phyloP scores from a whole-genome alignment of 2,329 filamentous ascomycete species.

The Lachnum nothofagi region DNA sequence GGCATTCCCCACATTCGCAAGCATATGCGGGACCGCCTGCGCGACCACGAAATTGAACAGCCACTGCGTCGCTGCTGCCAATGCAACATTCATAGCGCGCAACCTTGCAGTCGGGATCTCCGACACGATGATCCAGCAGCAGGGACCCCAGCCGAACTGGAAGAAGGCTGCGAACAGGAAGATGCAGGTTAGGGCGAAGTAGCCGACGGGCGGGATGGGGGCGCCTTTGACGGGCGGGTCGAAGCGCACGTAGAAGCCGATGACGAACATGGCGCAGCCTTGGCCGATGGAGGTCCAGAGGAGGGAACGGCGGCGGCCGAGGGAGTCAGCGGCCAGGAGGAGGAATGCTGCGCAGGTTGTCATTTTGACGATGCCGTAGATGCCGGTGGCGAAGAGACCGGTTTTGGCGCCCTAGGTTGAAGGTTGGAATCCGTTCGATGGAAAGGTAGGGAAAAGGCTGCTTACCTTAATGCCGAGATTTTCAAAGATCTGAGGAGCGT shows the following conservation, averaged over 20 bases:
- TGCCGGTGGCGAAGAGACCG: conserved; percentile 66
- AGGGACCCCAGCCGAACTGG: conserved; percentile 64
- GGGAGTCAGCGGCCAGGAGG: conserved; percentile 61
- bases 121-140: conserved; percentile 65
- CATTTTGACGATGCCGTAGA: conserved; percentile 70
- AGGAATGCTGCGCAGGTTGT: conserved; percentile 59
- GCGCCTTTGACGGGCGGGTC: conserved; percentile 50
- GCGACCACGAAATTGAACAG: conserved; percentile 71
- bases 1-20: conserved; percentile 45
- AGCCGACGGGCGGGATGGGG: conserved; percentile 59
- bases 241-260: conserved; percentile 65
- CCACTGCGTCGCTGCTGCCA: conserved; percentile 67
- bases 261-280: conserved; percentile 60
- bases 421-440: neutral
- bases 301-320: conserved; percentile 56
- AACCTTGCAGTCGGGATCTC: conserved; percentile 66
- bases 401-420: conserved; percentile 41
- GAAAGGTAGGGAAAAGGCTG: conserved; percentile 1
- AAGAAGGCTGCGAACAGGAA: conserved; percentile 68
- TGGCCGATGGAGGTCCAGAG: conserved; percentile 62
- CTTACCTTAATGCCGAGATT: conserved; percentile 53
- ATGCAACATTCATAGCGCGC: conserved; percentile 60
- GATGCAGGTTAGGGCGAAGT: conserved; percentile 65
- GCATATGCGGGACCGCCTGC: conserved; percentile 62
- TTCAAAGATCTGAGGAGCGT: conserved; percentile 61